These are phyloP conservation scores for Symmetrospora coprosmae DNA, from an alignment of 768 basidiomycete species.

Conservation along the genomic window DNA sequence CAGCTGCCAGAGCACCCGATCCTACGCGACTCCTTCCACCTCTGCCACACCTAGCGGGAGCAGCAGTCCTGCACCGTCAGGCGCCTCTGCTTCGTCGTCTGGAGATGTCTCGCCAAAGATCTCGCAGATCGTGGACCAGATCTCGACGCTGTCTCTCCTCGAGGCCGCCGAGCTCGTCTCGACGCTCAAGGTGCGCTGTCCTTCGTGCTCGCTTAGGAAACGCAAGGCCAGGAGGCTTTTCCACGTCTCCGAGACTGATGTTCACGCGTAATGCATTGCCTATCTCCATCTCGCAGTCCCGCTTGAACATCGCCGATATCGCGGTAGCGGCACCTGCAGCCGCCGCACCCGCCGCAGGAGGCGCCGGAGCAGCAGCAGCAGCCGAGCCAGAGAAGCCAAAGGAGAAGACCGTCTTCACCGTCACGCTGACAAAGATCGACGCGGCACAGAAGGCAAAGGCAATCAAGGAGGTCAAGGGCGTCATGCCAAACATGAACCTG, in stretches of 20 bases:
- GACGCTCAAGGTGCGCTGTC: conserved; percentile 65
- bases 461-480: conserved; percentile 90
- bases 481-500: conserved; percentile 87
- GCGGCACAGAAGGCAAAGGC: conserved; percentile 84
- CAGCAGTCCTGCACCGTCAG: conserved; percentile 55
- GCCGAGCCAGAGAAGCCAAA: conserved; percentile 67
- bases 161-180: conserved; percentile 92
- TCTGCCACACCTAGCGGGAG: conserved; percentile 37
- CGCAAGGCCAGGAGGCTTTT: not conserved
- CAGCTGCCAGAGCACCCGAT: conserved; percentile 1
- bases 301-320: conserved; percentile 93
- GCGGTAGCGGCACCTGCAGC: conserved; percentile 47
- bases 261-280: not conserved
- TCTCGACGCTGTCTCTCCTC: conserved; percentile 69
- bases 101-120: conserved; percentile 50
- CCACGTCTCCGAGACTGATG: not conserved
- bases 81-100: conserved; percentile 7
- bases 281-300: conserved; percentile 46
- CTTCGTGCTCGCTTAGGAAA: not conserved
- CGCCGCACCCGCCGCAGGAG: conserved; percentile 40
- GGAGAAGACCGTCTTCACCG: conserved; percentile 95
- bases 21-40: conserved; percentile 20
- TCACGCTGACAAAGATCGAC: conserved; percentile 88
- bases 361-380: conserved; percentile 46
- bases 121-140: conserved; percentile 76